A percentile compares a stretch with the other conserved stretches of the same genome.
Conservation (phyloP, 257 asterid species). For the Penstemon barbatus region DNA sequence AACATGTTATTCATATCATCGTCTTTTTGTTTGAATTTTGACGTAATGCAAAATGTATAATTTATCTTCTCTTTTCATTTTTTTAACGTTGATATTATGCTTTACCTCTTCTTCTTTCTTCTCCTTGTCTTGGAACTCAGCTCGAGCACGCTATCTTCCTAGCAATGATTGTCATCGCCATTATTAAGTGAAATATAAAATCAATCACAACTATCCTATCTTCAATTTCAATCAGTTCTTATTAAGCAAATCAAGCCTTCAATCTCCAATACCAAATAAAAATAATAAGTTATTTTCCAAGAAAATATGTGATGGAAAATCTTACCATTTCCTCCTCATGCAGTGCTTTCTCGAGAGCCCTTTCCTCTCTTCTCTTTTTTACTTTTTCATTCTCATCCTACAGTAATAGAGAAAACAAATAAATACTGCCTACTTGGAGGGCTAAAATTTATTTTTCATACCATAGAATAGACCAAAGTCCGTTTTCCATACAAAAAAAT, state of each 20-base stretch:
- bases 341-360: slow-evolving; percentile 94
- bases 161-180: slow-evolving; percentile 39
- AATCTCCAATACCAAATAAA: slow-evolving; percentile 15
- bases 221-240: too few species aligned
- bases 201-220: background rate
- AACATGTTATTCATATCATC: too few species aligned
- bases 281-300: too few species aligned
- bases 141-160: slow-evolving; percentile 96
- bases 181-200: background rate
- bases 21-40: too few species aligned
- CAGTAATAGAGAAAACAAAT: slow-evolving; percentile 22
- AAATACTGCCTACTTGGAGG: slow-evolving; percentile 7
- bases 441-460: too few species aligned
- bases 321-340: slow-evolving; percentile 95
- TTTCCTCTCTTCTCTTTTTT: slow-evolving; percentile 93
- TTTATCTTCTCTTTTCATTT: background rate
- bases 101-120: slow-evolving; percentile 95
- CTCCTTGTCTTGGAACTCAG: slow-evolving; percentile 99
- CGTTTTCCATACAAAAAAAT: too few species aligned
- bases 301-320: slow-evolving; percentile 20
- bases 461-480: too few species aligned
- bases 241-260: slow-evolving; percentile 5
- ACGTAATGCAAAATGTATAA: too few species aligned
- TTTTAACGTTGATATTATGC: slow-evolving; percentile 2
- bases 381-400: slow-evolving; percentile 95